Conservation (phyloP, 805 yeast species). For the Brettanomyces custersianus region DNA sequence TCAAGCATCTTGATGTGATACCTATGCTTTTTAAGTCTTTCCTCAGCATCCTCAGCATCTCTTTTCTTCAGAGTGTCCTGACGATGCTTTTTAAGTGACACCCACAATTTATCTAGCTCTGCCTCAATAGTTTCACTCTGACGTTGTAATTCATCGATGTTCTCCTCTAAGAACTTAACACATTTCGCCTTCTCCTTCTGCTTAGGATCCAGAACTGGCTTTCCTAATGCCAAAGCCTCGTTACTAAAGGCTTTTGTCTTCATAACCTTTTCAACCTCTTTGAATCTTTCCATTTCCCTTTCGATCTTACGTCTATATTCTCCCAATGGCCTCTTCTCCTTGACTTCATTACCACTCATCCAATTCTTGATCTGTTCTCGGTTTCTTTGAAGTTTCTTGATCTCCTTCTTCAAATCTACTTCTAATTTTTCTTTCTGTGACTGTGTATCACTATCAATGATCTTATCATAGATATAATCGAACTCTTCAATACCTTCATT, state of each 20-base stretch:
- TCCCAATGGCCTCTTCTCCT: constrained; percentile 72
- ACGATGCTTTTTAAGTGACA: constrained; percentile 47
- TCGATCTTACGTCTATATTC: constrained; percentile 69
- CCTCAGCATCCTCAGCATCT: constrained; percentile 54
- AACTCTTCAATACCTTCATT: constrained; percentile 84
- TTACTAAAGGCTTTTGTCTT: constrained; percentile 91
- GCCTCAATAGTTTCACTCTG: constrained; percentile 77
- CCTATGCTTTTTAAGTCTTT: constrained; percentile 60
- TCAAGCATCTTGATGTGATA: constrained; percentile 77
- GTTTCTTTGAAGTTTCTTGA: constrained; percentile 85
- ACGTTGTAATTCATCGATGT: constrained; percentile 70
- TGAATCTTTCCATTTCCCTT: constrained; percentile 89
- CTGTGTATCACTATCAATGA: constrained; percentile 69
- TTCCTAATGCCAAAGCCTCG: constrained; percentile 66
- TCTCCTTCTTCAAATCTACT: constrained; percentile 85
- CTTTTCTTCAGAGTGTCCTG: constrained; percentile 44
- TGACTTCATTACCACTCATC: constrained; percentile 85
- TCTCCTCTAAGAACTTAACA: constrained; percentile 55
- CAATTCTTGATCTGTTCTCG: constrained; percentile 94
- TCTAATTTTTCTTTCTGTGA: constrained; percentile 93
- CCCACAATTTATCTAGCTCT: constrained; percentile 47
- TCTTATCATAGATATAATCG: constrained; percentile 79
- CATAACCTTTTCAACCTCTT: constrained; percentile 86
- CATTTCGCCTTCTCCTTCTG: constrained; percentile 74
- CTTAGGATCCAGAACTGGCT: constrained; percentile 62